Conservation (phyloP, 2,329 filamentous ascomycete species). For the Stachybotrys chartarum region DNA sequence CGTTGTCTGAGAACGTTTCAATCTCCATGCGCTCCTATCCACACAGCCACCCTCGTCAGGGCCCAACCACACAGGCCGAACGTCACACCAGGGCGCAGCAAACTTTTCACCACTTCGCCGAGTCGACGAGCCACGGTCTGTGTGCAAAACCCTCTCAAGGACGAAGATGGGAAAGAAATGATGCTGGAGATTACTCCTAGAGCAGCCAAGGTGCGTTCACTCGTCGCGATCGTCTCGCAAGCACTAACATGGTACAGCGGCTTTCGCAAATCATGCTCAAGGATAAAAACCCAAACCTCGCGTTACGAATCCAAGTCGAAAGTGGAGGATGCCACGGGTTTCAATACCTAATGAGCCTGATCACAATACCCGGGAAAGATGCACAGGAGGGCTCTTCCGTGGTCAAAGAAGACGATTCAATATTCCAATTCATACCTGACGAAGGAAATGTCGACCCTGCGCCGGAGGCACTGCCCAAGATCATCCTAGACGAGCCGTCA, state of each 20-base stretch:
- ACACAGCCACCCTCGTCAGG: not conserved
- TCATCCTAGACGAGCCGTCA: constrained; percentile 83
- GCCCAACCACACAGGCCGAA: not conserved
- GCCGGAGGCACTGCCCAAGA: constrained; percentile 48
- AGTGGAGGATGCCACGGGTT: constrained; percentile 96
- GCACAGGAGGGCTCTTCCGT: constrained; percentile 24
- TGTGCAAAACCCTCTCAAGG: constrained; percentile 64
- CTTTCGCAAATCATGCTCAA: constrained; percentile 69
- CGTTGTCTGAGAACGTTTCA: constrained; percentile 8
- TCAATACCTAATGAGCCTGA: constrained; percentile 90
- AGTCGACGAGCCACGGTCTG: constrained; percentile 36
- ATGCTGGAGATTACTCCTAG: constrained; percentile 69
- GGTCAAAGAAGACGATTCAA: constrained; percentile 70
- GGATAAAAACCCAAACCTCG: constrained; percentile 68
- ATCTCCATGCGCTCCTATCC: not conserved
- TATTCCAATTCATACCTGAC: constrained; percentile 65
- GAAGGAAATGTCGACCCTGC: constrained; percentile 22
- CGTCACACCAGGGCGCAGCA: not conserved
- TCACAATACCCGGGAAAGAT: constrained; percentile 45
- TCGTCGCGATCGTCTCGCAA: not conserved
- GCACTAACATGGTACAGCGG: constrained; percentile 38
- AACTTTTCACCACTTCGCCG: constrained; percentile 30
- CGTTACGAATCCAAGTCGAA: constrained; percentile 86
- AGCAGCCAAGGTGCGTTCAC: constrained; percentile 1
- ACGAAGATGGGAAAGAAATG: constrained; percentile 83